Evolutionary conservation across 164 flowering plant species (phyloP).

Genomic region (Vitis amurensis): DNA sequence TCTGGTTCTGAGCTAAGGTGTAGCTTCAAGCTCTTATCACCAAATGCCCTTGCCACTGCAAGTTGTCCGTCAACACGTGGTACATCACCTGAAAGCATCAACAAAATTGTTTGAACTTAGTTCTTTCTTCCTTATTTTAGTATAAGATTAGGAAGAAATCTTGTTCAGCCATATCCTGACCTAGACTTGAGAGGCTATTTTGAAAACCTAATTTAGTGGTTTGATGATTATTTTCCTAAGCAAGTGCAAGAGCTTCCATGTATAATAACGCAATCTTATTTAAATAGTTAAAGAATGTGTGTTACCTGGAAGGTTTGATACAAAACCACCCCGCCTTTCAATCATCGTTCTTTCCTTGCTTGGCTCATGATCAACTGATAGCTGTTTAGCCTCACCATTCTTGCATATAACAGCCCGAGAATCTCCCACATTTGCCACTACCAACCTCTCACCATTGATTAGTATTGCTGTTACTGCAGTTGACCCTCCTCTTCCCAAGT

Average conservation of each 20-base stretch:
- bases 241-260: neutral
- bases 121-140: neutral
- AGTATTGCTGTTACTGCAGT: slow-evolving; percentile 91
- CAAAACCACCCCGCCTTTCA: slow-evolving; percentile 72
- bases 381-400: slow-evolving; percentile 57
- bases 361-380: slow-evolving; percentile 76
- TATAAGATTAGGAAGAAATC: too few relatives aligned
- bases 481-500: slow-evolving; percentile 78
- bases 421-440: slow-evolving; percentile 72
- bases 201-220: too few relatives aligned
- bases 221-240: too few relatives aligned
- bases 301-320: slow-evolving; percentile 67
- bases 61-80: slow-evolving; percentile 93
- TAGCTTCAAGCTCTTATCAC: slow-evolving; percentile 77
- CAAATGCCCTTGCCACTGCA: slow-evolving; percentile 89
- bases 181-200: too few relatives aligned
- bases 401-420: slow-evolving; percentile 60
- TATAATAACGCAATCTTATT: too few relatives aligned
- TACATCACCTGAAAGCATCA: slow-evolving; percentile 58
- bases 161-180: too few relatives aligned
- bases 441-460: slow-evolving; percentile 52
- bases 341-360: slow-evolving; percentile 46
- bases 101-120: neutral
- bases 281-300: neutral
- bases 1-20: slow-evolving; percentile 75